These are phyloP conservation scores for Debaryomyces prosopidis DNA, from an alignment of 805 yeast genomes.

Conservation along the genomic window DNA sequence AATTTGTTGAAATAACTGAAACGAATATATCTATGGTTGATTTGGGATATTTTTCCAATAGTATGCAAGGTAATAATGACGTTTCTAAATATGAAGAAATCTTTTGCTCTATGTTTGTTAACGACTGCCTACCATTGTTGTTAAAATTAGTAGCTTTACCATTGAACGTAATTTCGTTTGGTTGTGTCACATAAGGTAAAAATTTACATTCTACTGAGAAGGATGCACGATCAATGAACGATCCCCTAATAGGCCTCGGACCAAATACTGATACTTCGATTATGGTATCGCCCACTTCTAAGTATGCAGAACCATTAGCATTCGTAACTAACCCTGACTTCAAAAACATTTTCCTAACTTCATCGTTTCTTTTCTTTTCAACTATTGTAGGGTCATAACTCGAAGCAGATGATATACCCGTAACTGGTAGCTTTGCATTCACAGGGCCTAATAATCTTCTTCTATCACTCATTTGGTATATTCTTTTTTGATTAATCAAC, in stretches of 20 bases:
- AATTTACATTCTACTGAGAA: conserved; percentile 61
- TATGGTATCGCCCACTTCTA: conserved; percentile 65
- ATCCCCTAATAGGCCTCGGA: conserved; percentile 81
- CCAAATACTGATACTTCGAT: conserved; percentile 79
- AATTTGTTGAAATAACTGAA: conserved; percentile 56
- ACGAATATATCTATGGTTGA: conserved; percentile 81
- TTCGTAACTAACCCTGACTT: conserved; percentile 66
- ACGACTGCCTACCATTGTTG: conserved; percentile 30
- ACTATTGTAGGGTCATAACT: conserved; percentile 8
- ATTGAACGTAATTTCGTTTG: conserved; percentile 30
- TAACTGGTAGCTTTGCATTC: conserved; percentile 47
- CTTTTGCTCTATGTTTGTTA: conserved; percentile 44
- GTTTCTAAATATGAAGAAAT: conserved; percentile 53
- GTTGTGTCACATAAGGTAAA: conserved; percentile 49
- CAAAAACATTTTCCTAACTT: conserved; percentile 49
- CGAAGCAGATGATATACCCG: conserved; percentile 11
- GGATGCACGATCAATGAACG: conserved; percentile 66
- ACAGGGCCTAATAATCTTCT: conserved; percentile 85
- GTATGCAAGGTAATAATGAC: conserved; percentile 51
- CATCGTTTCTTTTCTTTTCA: conserved; percentile 17
- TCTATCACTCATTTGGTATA: conserved; percentile 52
- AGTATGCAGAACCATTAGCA: conserved; percentile 79
- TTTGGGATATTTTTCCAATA: conserved; percentile 80
- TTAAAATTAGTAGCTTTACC: conserved; percentile 15
- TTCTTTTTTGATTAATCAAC: not conserved